Base-by-base conservation (phyloP, 108 stramenopile genomes). In the Fragilariopsis cylindrus region DNA sequence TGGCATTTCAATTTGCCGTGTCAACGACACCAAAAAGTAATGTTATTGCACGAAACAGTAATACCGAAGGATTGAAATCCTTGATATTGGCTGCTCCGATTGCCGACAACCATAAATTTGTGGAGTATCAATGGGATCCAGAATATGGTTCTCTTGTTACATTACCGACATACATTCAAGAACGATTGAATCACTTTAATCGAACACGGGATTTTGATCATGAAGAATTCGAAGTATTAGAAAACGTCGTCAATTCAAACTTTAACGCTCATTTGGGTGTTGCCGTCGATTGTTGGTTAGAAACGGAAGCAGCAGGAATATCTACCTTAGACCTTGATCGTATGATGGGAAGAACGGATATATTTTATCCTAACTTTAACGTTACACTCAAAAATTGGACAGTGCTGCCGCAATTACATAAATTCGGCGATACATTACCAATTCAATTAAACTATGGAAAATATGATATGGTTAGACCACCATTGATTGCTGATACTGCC, bases 81-180 rank as follows among this genome's bases (percentile, higher is more conserved):
- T 54, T 54, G 53, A 54, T n/a, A 13, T 15, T 54, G 53, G n/a
- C 12, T 54, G 53, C 53, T 15, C 53, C 53, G 15, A 54, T 54
- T 54, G 53, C 53, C 53, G 53, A 54, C n/a, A 54, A 54, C 53
- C 53, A n/a, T n/a, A 54, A 54, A 54, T 54, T 54, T 54, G n/a
- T 54, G 15, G 53, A 54, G n/a, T 54, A 54, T n/a, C 53, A 54
- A 54, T 54, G 53, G 53, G 53, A 54, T 54, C 53, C n/a, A n/a
- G 53, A 54, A 13, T 13, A 54, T 54, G 53, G 53, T 15, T 15
- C 53, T n/a, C 15, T 54, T n/a, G 53, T 13, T n/a, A 54, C 53
- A 13, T n/a, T 54, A 54, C 53, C 53, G 2, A 54, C 53, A 13
- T 54, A 54, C 53, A 54, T n/a, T 15, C 53, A 54, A 54, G 53